Evolutionary conservation across 192 early-diverging fungal species (phyloP).

Genomic region (Entophlyctis luteolus): DNA sequence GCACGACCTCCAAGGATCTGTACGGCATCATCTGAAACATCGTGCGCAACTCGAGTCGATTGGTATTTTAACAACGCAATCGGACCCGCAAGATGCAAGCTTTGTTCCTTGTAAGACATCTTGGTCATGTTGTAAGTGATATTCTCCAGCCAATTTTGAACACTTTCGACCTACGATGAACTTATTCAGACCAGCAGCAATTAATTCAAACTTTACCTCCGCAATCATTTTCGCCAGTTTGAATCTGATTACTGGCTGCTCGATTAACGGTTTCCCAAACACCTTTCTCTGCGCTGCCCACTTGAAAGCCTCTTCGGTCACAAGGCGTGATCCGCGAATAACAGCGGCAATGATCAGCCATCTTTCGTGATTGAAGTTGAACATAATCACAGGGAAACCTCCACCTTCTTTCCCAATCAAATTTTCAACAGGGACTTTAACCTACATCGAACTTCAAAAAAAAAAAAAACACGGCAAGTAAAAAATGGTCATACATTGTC

Average conservation of each 20-base stretch:
- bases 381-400: conserved; percentile 68
- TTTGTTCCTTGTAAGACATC: conserved; percentile 62
- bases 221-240: conserved; percentile 61
- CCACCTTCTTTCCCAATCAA: conserved; percentile 60
- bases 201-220: no score
- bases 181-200: no score
- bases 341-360: conserved; percentile 53
- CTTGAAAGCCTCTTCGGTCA: conserved; percentile 57
- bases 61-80: conserved; percentile 68
- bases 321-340: conserved; percentile 39
- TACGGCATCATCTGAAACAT: conserved; percentile 61
- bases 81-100: conserved; percentile 59
- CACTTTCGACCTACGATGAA: conserved; percentile 6
- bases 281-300: conserved; percentile 71
- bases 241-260: conserved; percentile 66
- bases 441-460: neutral
- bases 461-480: neutral
- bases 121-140: conserved; percentile 67
- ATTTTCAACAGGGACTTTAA: conserved; percentile 69
- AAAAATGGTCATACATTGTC: no score
- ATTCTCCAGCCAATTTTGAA: conserved; percentile 40
- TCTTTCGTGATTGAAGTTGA: conserved; percentile 72
- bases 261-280: conserved; percentile 63
- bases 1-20: conserved; percentile 72
- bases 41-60: conserved; percentile 54